Conservation (phyloP, 192 early-diverging fungal species). For the Pilobolus umbonatus region DNA sequence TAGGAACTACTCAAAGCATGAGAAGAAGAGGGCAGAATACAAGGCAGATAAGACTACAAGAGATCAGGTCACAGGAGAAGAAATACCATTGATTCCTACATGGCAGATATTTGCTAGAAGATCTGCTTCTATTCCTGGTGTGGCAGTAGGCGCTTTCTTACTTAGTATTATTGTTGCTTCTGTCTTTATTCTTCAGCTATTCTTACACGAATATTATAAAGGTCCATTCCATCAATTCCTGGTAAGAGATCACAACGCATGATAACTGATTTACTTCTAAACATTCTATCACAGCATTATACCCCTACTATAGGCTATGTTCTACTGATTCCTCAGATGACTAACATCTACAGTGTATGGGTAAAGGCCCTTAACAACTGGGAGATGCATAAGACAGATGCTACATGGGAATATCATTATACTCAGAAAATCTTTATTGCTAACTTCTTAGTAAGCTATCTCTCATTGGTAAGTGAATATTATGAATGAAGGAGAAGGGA, state of each 20-base stretch:
- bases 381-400: constrained; percentile 79
- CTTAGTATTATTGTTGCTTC: constrained; percentile 57
- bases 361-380: constrained; percentile 64
- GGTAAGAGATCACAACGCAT: constrained; percentile 27
- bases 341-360: constrained; percentile 57
- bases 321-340: constrained; percentile 65
- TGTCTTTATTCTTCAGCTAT: constrained; percentile 73
- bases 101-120: constrained; percentile 68
- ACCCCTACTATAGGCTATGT: constrained; percentile 74
- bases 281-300: constrained; percentile 44
- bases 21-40: constrained; percentile 66
- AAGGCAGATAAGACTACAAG: constrained; percentile 48
- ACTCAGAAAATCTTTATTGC: constrained; percentile 86
- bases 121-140: constrained; percentile 49
- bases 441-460: constrained; percentile 75
- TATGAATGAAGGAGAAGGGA: not conserved
- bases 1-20: constrained; percentile 50
- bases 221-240: constrained; percentile 65
- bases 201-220: constrained; percentile 74
- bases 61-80: constrained; percentile 75
- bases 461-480: constrained; percentile 53
- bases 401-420: constrained; percentile 61
- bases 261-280: not conserved
- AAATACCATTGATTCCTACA: constrained; percentile 62
- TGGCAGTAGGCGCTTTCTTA: constrained; percentile 52